Base-by-base conservation (phyloP, 805 yeast species). In the Jamesozyma lodderae region DNA sequence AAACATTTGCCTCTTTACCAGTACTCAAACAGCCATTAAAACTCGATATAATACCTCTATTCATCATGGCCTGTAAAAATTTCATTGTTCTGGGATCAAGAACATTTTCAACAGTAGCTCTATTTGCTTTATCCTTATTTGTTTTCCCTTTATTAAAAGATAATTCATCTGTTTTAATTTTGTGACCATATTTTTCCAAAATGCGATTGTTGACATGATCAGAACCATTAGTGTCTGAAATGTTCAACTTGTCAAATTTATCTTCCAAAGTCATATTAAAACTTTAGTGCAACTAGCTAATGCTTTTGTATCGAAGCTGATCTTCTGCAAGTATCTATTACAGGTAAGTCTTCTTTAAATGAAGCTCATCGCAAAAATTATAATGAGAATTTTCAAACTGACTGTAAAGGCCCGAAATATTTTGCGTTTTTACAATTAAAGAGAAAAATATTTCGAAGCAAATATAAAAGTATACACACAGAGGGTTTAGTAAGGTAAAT, bases 1-100 rank as follows among this genome's bases (percentile, higher is more conserved):
- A 92, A 0, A 92, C 96, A 54, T 92, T 92, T n/a, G 98, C 98
- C 61, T 92, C 99, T 59, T 92, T 92, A 34, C 99, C 99, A 0
- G 98, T 92, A 51, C 92, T 79, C 35, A 92, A 70, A 58, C 97
- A 92, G 10, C 98, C 98, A 51, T 88, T 85, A 51, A 92, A 79
- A 48, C 82, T 77, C 2, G 92, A 77, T 24, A 92, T 75, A 5
- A 84, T 72, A 4, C 95, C 95, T 49, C 83, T 79, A 53, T 79
- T 83, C 59, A 85, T 79, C 58, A 92, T 69, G 44, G 84, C 85
- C 37, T 79, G 77, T 38, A 92, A 67, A 53, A 90, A 90, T 50
- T 76, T 68, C 66, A 88, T 69, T 0, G 99, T 92, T 44, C 97
- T 72, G 4, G 97, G 97, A 59, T 92, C 99, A 41, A 92, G 64